A percentile compares a stretch with the other conserved stretches of the same genome.
These are phyloP conservation scores for Plectosphaerella plurivora DNA, from an alignment of 2,329 filamentous ascomycete species.

Conservation along the genomic window DNA sequence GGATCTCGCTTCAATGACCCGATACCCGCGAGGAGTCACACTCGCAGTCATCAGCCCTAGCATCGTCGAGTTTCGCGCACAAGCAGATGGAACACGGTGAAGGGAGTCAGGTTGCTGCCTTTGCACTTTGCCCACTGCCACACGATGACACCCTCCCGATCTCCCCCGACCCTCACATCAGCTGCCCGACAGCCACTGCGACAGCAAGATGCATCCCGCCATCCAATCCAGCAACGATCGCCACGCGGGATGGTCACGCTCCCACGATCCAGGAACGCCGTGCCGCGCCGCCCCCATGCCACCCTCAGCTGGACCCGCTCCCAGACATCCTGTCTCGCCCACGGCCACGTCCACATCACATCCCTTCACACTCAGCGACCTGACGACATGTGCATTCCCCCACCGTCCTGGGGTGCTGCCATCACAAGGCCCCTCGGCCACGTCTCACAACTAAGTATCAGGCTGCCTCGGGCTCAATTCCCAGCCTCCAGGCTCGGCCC, in stretches of 20 bases:
- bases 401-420: too few relatives aligned
- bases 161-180: neutral
- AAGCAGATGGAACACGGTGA: neutral
- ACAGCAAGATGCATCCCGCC: neutral
- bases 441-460: too few relatives aligned
- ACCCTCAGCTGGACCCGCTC: neutral
- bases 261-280: conserved; percentile 1
- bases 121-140: neutral
- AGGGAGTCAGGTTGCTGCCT: neutral
- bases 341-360: too few relatives aligned
- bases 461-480: too few relatives aligned
- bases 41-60: too few relatives aligned
- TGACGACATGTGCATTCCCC: too few relatives aligned
- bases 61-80: too few relatives aligned
- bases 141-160: neutral
- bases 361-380: too few relatives aligned
- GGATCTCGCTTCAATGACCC: too few relatives aligned
- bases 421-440: too few relatives aligned
- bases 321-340: neutral
- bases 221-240: conserved; percentile 1
- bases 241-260: neutral
- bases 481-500: too few relatives aligned
- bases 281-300: neutral
- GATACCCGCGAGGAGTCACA: too few relatives aligned
- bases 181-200: neutral